Base-by-base conservation (phyloP, 2,329 filamentous ascomycete genomes). In the Emydomyces testavorans region DNA sequence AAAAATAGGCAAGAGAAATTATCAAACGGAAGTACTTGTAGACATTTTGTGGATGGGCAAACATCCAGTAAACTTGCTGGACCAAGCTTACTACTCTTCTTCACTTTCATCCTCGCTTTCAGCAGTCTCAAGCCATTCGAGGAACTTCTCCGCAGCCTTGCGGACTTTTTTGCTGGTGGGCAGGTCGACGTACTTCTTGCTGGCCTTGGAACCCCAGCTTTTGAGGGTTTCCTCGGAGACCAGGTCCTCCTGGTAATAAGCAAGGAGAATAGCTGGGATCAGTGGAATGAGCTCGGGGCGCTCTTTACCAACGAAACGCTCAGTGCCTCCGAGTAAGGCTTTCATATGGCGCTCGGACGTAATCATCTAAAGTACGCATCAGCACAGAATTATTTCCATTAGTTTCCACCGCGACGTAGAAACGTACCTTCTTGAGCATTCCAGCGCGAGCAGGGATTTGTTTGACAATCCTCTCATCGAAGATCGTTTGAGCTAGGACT, bases 161-260 rank as follows among this genome's bases (percentile, higher is more conserved):
- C 89, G 87, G 54, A 96, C 88, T 77, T 93, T 94, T 76, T 88
- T 90, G 71, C 87, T 94, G 52, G 81, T 89, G 51, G 82, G 65
- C 52, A 93, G 69, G 65, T 96, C 90, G 58, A 93, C 85, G 65
- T 96, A 96, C 74, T 95, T 95, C 82, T 94, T 95, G 79, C 87
- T 94, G 51, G 90, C 88, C 76, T 92, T 94, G 63, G 78, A 77
- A 56, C 89, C 90, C 90, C 92, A 98, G 58, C 83, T 82, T 69
- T 82, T 85, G 63, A 94, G 79, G 13, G 88, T 79, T 54, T 94
- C 89, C 72, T 98, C 92, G 44, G 77, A 80, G 59, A 94, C 73
- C 48, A 98, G 76, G 57, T 98, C 92, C 60, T 87, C 76, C 69
- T 95, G 79, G 70, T 96, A 98, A 71, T 90, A 84, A 60, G 84